Percentiles rank a stretch among this genome's conserved stretches.
Evolutionary conservation across 352 stramenopile species (phyloP).

Genomic region (Phytophthora tubulina): DNA sequence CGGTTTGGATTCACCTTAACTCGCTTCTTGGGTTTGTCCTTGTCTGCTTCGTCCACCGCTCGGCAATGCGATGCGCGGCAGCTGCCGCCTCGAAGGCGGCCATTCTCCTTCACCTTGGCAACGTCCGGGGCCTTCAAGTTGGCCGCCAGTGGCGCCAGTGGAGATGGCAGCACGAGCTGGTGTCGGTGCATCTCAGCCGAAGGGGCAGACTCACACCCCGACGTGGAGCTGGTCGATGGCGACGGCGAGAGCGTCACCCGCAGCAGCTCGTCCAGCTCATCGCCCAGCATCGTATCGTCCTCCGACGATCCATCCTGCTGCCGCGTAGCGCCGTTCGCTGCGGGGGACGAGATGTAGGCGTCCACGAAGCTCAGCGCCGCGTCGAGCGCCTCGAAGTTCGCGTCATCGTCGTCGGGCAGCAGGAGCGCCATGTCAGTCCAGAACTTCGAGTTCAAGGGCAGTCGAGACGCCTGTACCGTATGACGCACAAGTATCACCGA

Average conservation of each 20-base stretch:
- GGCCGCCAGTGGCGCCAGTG: slow-evolving; percentile 15
- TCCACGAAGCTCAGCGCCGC: slow-evolving; percentile 42
- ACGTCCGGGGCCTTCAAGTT: slow-evolving; percentile 22
- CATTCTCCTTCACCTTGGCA: slow-evolving; percentile 32
- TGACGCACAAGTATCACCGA: slow-evolving; percentile 14
- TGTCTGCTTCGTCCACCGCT: neutral
- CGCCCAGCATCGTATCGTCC: slow-evolving; percentile 17
- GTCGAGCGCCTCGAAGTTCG: slow-evolving; percentile 31
- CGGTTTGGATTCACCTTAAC: slow-evolving; percentile 52
- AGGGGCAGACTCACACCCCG: neutral
- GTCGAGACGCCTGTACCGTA: neutral
- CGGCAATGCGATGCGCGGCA: slow-evolving; percentile 14
- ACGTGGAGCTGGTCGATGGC: slow-evolving; percentile 17
- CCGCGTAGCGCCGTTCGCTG: neutral
- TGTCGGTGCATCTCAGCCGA: neutral
- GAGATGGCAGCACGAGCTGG: slow-evolving; percentile 21
- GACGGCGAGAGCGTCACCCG: slow-evolving; percentile 13
- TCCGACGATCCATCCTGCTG: slow-evolving; percentile 20
- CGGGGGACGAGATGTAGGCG: slow-evolving; percentile 14
- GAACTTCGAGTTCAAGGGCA: neutral
- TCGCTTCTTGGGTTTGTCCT: slow-evolving; percentile 21
- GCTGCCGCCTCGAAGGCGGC: slow-evolving; percentile 20
- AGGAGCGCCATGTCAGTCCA: slow-evolving; percentile 23
- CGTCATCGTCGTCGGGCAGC: slow-evolving; percentile 31
- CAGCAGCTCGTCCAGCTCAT: slow-evolving; percentile 36